phyloP scores from a whole-genome alignment of 495 filamentous ascomycete genomes.

The Xeromyces bisporus region DNA sequence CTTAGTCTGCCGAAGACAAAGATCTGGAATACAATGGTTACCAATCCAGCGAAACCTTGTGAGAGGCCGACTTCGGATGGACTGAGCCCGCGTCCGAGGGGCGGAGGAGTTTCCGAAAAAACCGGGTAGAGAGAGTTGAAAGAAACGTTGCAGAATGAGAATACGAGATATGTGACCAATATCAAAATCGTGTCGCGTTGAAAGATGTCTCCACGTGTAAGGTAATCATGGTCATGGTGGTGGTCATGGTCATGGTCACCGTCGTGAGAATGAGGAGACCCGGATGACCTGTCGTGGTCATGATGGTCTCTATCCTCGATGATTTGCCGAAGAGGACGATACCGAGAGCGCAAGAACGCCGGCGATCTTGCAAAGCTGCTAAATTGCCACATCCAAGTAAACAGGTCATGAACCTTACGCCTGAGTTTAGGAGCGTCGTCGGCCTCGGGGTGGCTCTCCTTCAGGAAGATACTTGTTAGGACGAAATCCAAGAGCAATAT shows the following conservation, averaged over 20 bases:
- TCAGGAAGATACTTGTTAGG: slow-evolving; percentile 56
- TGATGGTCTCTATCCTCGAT: slow-evolving; percentile 13
- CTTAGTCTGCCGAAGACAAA: slow-evolving; percentile 65
- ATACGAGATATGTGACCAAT: slow-evolving; percentile 67
- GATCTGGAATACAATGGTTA: slow-evolving; percentile 80
- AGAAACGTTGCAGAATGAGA: slow-evolving; percentile 74
- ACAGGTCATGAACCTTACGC: slow-evolving; percentile 38
- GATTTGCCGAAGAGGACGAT: slow-evolving; percentile 9
- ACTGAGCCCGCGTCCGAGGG: slow-evolving; percentile 56
- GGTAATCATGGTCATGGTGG: slow-evolving; percentile 16
- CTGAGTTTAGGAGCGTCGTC: slow-evolving; percentile 44
- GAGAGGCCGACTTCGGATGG: slow-evolving; percentile 73
- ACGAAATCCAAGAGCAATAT: slow-evolving; percentile 59
- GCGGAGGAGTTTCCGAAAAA: slow-evolving; percentile 57
- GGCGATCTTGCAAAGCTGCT: slow-evolving; percentile 38
- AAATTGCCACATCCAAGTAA: slow-evolving; percentile 61
- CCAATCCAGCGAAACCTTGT: slow-evolving; percentile 64
- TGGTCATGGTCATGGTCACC: slow-evolving; percentile 25
- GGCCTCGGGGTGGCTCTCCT: slow-evolving; percentile 73
- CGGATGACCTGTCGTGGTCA: slow-evolving; percentile 26
- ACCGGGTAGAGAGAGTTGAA: slow-evolving; percentile 89
- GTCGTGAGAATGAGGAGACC: slow-evolving; percentile 16
- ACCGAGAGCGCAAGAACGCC: slow-evolving; percentile 34
- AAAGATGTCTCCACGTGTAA: slow-evolving; percentile 37
- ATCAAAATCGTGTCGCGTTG: slow-evolving; percentile 69